phyloP scores from a whole-genome alignment of 148 eudicot genomes.

The Rhododendron ferrugineum region DNA sequence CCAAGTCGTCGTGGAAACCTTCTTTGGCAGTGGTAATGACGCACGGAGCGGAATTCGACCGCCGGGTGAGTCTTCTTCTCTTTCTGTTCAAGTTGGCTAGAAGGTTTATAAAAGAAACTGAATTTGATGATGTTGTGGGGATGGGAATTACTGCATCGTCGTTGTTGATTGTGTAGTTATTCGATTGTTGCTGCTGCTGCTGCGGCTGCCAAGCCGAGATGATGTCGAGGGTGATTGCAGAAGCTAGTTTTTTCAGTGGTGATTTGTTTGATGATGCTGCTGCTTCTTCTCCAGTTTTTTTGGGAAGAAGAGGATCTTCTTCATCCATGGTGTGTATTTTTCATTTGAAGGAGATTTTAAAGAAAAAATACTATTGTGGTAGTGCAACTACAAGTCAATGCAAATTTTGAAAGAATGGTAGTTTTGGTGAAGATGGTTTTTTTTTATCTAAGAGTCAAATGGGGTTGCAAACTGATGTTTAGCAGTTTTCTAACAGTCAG shows the following conservation, averaged over 20 bases:
- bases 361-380: background rate
- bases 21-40: slow-evolving; percentile 22
- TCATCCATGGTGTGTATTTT: background rate
- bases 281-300: slow-evolving; percentile 1
- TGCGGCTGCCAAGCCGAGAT: background rate
- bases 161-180: background rate
- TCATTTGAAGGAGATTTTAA: background rate
- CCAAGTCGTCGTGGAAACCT: background rate
- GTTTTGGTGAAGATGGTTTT: background rate
- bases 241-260: background rate
- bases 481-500: background rate
- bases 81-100: slow-evolving; percentile 21
- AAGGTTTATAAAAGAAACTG: slow-evolving; percentile 14
- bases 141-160: slow-evolving; percentile 12
- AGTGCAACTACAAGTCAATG: background rate
- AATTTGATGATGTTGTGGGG: slow-evolving; percentile 11
- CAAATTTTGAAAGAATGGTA: background rate
- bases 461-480: background rate
- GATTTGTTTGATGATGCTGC: slow-evolving; percentile 7
- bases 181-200: background rate
- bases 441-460: background rate
- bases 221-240: background rate
- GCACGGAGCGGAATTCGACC: slow-evolving; percentile 41
- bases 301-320: background rate
- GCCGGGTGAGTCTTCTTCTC: slow-evolving; percentile 2